A percentile compares a stretch with the other conserved stretches of the same genome.
These are phyloP conservation scores for Claviceps spartinae DNA, from an alignment of 2,329 filamentous ascomycete species.

Conservation along the genomic window DNA sequence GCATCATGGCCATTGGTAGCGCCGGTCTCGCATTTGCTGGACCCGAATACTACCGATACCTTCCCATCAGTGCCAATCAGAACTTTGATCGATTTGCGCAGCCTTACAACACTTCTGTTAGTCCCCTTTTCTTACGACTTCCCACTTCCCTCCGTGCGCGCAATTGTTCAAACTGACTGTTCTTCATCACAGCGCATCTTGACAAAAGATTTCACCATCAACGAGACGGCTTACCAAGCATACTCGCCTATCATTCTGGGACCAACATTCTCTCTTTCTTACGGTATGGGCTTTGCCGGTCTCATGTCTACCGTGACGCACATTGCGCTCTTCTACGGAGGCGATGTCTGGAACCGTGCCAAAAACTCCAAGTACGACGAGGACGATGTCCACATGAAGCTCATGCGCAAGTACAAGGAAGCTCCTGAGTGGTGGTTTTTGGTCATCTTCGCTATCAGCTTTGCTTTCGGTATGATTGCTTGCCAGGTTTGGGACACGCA, in stretches of 20 bases:
- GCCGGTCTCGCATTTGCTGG: conserved; percentile 38
- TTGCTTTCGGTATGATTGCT: conserved; percentile 32
- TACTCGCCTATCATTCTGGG: conserved; percentile 44
- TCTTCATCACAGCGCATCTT: conserved; percentile 30
- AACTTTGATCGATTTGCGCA: conserved; percentile 47
- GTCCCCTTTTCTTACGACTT: background rate
- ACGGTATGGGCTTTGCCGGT: conserved; percentile 44
- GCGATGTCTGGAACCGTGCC: conserved; percentile 27
- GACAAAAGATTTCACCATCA: conserved; percentile 34
- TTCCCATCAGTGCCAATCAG: conserved; percentile 39
- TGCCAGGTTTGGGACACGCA: conserved; percentile 25
- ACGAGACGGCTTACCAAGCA: conserved; percentile 39
- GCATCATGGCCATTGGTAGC: conserved; percentile 37
- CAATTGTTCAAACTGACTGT: background rate
- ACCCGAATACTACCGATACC: conserved; percentile 37
- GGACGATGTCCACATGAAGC: conserved; percentile 35
- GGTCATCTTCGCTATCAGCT: conserved; percentile 30
- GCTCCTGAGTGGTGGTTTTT: conserved; percentile 46
- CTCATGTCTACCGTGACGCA: conserved; percentile 40
- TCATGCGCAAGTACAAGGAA: conserved; percentile 43
- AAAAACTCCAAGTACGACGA: conserved; percentile 24
- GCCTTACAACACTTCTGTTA: conserved; percentile 34
- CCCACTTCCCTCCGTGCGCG: background rate
- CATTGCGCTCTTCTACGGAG: conserved; percentile 36
- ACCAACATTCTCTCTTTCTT: conserved; percentile 40